Base-by-base conservation (phyloP, 805 yeast genomes). In the Yarrowia sp. region DNA sequence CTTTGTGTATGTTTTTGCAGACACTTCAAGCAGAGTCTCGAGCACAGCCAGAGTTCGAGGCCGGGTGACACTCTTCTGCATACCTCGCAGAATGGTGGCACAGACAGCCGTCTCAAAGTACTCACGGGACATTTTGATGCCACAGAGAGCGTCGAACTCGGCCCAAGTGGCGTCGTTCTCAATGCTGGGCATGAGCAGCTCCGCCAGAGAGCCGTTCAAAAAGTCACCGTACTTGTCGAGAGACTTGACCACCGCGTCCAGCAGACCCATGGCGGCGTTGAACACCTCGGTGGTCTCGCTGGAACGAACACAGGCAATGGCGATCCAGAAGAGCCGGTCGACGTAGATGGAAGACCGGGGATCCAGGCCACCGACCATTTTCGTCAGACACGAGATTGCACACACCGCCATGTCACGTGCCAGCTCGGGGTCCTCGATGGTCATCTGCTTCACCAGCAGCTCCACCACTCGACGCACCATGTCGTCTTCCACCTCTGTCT, bases 401-500 rank as follows among this genome's bases (percentile, higher is more conserved):
- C 82, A 79, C 0, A 83, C 77, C 42, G 76, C 71, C 46, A 77
- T 74, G 7, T 81, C 82, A 9, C 71, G 72, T 10, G 77, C 71
- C 43, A 77, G 73, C 7, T 80, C 77, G 1, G 79, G 80, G 0
- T 46, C 63, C 13, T 68, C 71, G 15, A 44, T 47, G 34, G 64
- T 33, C 43, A 70, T 24, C 9, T 72, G 68, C 33, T 50, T 39
- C n/a, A 52, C 52, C 58, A 72, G 67, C 19, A 72, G 69, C 33
- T 61, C 52, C 40, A 74, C 67, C 13, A 83, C 76, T 42, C 77
- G 79, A 67, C 79, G 73, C 47, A 83, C 84, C 71, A 79, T 73
- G n/a, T 81, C 79, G 72, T 87, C 90, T 61, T 85, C 85, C 33
- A 89, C 84, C 34, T 91, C 92, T 13, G 81, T 77, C 69, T 84